Base-by-base conservation (phyloP, 192 early-diverging fungal genomes). In the Coemansia sp. region DNA sequence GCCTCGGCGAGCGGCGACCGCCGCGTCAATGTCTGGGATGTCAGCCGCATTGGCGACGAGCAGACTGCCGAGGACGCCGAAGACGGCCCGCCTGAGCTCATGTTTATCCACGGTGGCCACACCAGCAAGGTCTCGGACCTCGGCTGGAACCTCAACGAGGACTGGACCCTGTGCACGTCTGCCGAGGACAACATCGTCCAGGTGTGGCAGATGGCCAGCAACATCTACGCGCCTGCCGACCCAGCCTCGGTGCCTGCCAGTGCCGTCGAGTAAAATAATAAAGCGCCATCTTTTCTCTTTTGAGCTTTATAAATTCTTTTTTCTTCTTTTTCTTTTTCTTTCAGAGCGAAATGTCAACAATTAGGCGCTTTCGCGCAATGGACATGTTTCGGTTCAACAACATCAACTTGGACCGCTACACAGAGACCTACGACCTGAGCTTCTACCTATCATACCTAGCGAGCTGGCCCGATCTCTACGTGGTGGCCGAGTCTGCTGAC, bases 21-120 rank as follows among this genome's bases (percentile, higher is more conserved):
- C 27, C 81, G 97, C 15, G 85, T 97, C 56, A 88, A 92, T 58
- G 87, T 99, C 11, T 99, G 97, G 97, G 97, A 99, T 65, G 63
- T 97, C 63, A 87, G 86, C 48, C 82, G 92, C 18, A 97, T 99
- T 67, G 97, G 94, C 46, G 90, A 94, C 62, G 94, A 97, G 71
- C 94, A 95, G 76, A 86, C 89, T 0, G 81, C 93, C 8, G 93
- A 97, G 67, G 95, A 99, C 80, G 91, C 92, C n/a, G 95, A 97
- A 71, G 94, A 97, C 67, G 95, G 95, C 8, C 95, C 94, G 29
- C 94, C 97, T 8, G 97, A 99, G 68, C 84, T 99, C 35, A 82
- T 99, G 91, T 99, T 96, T 82, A 88, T 99, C 32, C 97, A 99
- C 63, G 97, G 97, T 38, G 97, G 97, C 8, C 97, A 99, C 60